Base-by-base conservation (phyloP, 1,284 basidiomycete genomes). In the Golubevia pallescens region DNA sequence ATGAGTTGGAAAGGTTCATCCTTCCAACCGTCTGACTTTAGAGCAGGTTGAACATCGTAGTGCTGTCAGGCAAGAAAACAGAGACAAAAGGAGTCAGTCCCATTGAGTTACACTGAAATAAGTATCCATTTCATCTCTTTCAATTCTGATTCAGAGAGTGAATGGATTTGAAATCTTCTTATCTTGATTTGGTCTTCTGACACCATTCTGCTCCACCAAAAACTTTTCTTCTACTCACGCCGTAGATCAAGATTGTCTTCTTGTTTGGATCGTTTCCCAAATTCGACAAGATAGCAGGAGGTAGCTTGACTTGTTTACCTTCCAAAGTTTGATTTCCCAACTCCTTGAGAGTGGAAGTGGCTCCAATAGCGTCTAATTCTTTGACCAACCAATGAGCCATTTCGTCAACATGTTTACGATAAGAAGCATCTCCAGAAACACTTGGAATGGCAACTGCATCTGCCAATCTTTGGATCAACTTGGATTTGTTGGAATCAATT, bases 241-340 rank as follows among this genome's bases (percentile, higher is more conserved):
- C 95, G 84, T 97, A 97, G 69, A 97, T 89, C 67, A 90, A 88
- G 8, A 97, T 90, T 0, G 94, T 97, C 90, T 93, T 95, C 90
- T 95, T 95, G 76, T 88, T 90, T 16, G 90, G 89, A 86, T 96
- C 93, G 62, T 91, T 89, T 13, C 95, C 94, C 52, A 78, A 74
- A 57, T 80, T 63, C 4, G 93, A 95, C 54, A 98, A 89, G 80
- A 99, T 90, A 4, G 91, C 93, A 6, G 94, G 94, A 0, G 96
- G 96, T 2, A 99, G 89, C 57, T 90, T 89, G 57, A 90, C 80
- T 53, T 95, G 88, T 73, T 90, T 89, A 75, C 93, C 94, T 63
- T 95, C 93, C 82, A 97, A 89, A 8, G 87, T 87, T 70, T 98
- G 95, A 72, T 88, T 90, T 20, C 97, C 97, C 2, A 85, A 73